Evolutionary conservation across 2,329 filamentous ascomycete genomes (phyloP).

Genomic region (Aspergillus terreus): DNA sequence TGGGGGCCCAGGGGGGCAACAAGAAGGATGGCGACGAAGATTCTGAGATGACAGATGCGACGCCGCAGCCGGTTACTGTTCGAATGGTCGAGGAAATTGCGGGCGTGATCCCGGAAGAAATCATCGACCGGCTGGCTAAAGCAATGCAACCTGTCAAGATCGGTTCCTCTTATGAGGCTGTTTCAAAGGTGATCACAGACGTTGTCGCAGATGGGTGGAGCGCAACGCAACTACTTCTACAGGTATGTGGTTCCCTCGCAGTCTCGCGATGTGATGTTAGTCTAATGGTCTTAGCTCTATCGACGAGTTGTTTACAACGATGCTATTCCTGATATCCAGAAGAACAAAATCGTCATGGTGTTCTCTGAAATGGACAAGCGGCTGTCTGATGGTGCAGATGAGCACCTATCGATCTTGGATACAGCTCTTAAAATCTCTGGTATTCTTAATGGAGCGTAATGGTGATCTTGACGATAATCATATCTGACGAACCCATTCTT

Average conservation of each 20-base stretch:
- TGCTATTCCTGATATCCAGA: slow-evolving; percentile 75
- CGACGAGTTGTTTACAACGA: slow-evolving; percentile 81
- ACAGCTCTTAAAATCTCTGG: slow-evolving; percentile 75
- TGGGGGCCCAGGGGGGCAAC: slow-evolving; percentile 58
- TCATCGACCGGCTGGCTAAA: slow-evolving; percentile 66
- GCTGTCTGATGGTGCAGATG: slow-evolving; percentile 88
- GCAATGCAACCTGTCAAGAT: slow-evolving; percentile 71
- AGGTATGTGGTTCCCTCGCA: slow-evolving; percentile 51
- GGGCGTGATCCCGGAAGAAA: slow-evolving; percentile 77
- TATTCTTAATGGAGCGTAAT: slow-evolving; percentile 51
- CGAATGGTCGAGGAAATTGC: slow-evolving; percentile 90
- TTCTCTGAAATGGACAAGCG: slow-evolving; percentile 96
- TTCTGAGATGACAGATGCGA: slow-evolving; percentile 58
- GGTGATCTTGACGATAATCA: background rate
- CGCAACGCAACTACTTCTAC: slow-evolving; percentile 77
- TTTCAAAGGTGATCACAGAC: slow-evolving; percentile 79
- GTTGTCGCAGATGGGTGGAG: slow-evolving; percentile 97
- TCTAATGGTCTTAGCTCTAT: slow-evolving; percentile 48
- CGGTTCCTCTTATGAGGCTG: slow-evolving; percentile 64
- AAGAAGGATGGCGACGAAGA: slow-evolving; percentile 50
- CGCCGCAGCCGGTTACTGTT: slow-evolving; percentile 60
- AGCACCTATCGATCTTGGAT: slow-evolving; percentile 88
- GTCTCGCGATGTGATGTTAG: background rate
- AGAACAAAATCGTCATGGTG: slow-evolving; percentile 81
- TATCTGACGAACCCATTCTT: background rate